Evolutionary conservation across 306 rosid genomes (phyloP).

Genomic region (cucumber (Cucumis sativus)): DNA sequence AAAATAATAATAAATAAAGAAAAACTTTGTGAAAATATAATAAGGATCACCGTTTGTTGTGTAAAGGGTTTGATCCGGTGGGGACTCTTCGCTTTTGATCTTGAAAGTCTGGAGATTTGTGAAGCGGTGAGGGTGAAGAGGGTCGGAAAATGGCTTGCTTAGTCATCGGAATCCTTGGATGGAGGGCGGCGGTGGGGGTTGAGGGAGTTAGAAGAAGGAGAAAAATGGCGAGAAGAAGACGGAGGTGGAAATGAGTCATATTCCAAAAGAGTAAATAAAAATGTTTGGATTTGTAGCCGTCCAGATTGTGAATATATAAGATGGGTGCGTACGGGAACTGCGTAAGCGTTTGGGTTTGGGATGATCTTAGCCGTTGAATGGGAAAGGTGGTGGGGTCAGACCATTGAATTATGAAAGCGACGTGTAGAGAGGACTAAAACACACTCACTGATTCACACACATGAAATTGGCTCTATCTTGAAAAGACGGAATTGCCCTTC

Average conservation of each 20-base stretch:
- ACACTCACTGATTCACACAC: constrained; percentile 11
- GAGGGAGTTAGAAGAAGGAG: constrained; percentile 33
- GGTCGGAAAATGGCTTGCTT: constrained; percentile 28
- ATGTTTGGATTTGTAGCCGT: neutral
- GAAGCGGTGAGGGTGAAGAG: neutral
- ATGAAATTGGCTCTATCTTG: neutral
- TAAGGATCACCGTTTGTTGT: constrained; percentile 58
- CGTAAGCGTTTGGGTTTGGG: neutral
- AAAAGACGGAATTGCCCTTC: constrained; percentile 13
- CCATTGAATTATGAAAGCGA: constrained; percentile 28
- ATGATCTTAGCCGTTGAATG: neutral
- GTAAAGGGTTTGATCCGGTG: constrained; percentile 91
- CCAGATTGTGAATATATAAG: constrained; percentile 1
- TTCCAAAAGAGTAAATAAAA: neutral
- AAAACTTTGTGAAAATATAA: constrained; percentile 6
- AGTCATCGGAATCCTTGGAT: constrained; percentile 19
- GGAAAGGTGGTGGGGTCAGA: constrained; percentile 17
- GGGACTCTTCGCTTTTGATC: constrained; percentile 71
- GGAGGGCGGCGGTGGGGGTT: constrained; percentile 11
- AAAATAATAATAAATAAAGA: neutral
- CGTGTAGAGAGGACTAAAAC: constrained; percentile 3
- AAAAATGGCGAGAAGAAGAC: constrained; percentile 18
- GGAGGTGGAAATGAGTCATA: constrained; percentile 37
- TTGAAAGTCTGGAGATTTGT: constrained; percentile 20
- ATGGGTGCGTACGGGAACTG: neutral